These are phyloP conservation scores for Pichia paraexigua DNA, from an alignment of 805 yeast species.

Conservation along the genomic window DNA sequence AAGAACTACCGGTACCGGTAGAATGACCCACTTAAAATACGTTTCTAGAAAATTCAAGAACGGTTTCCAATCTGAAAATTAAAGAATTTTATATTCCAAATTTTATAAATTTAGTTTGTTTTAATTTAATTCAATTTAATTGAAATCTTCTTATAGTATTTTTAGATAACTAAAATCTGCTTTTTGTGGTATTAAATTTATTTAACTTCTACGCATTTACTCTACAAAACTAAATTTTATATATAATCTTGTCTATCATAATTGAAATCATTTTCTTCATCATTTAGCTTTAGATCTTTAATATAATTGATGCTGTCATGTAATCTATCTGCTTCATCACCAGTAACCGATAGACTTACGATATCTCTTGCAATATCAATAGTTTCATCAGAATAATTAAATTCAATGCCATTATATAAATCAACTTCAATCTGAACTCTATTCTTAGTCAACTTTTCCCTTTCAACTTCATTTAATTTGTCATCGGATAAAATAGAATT, in stretches of 20 bases:
- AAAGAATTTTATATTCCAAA: background rate
- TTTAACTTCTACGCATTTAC: background rate
- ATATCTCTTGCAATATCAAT: conserved; percentile 66
- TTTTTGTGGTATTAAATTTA: conserved; percentile 1
- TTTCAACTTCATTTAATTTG: conserved; percentile 13
- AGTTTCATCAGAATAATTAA: conserved; percentile 52
- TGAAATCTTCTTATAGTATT: background rate
- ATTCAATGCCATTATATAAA: conserved; percentile 51
- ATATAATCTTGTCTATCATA: background rate
- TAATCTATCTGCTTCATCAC: conserved; percentile 72
- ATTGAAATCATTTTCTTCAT: conserved; percentile 1
- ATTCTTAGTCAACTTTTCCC: conserved; percentile 25
- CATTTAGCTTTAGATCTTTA: conserved; percentile 17
- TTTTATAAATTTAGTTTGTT: background rate
- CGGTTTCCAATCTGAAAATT: conserved; percentile 77
- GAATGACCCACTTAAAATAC: conserved; percentile 96
- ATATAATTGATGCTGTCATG: conserved; percentile 55
- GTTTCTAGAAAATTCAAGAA: conserved; percentile 98
- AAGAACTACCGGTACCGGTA: conserved; percentile 99
- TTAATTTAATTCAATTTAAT: background rate
- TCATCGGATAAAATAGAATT: conserved; percentile 11
- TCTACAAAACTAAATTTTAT: background rate
- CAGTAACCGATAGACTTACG: conserved; percentile 57
- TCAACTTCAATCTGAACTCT: conserved; percentile 19
- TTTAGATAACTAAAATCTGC: conserved; percentile 4